These are phyloP conservation scores for Aspergillus ochraceus DNA, from an alignment of 2,329 filamentous ascomycete species.

Conservation along the genomic window DNA sequence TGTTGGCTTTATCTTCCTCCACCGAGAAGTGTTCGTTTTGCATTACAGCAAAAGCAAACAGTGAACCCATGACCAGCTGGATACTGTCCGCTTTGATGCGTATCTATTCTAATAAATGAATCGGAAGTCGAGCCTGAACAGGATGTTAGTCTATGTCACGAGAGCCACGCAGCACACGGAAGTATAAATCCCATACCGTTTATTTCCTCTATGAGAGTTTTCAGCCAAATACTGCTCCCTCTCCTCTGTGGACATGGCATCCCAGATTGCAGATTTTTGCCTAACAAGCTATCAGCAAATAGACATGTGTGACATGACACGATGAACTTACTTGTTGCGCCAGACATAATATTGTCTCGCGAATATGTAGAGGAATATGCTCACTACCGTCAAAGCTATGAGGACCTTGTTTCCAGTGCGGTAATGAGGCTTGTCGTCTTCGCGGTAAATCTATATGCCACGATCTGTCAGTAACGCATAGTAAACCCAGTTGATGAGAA, in stretches of 20 bases:
- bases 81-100: neutral
- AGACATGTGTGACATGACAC: neutral
- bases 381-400: conserved; percentile 53
- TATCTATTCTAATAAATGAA: conserved; percentile 31
- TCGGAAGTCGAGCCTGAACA: conserved; percentile 37
- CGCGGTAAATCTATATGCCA: conserved; percentile 53
- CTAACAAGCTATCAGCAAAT: conserved; percentile 16
- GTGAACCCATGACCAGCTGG: conserved; percentile 6
- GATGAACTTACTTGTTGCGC: conserved; percentile 39
- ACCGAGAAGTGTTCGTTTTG: no score
- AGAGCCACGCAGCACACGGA: neutral
- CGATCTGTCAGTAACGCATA: conserved; percentile 5
- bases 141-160: neutral
- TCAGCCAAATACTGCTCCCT: conserved; percentile 37
- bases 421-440: conserved; percentile 58
- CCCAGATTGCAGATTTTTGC: conserved; percentile 37
- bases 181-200: conserved; percentile 34
- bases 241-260: conserved; percentile 42
- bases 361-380: conserved; percentile 51
- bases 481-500: neutral
- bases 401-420: conserved; percentile 59
- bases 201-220: conserved; percentile 43
- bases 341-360: conserved; percentile 42
- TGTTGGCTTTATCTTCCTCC: no score
- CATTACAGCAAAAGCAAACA: neutral